These are phyloP conservation scores for Oryza coarctata DNA, from an alignment of 176 grass and related monocot species.

Conservation along the genomic window DNA sequence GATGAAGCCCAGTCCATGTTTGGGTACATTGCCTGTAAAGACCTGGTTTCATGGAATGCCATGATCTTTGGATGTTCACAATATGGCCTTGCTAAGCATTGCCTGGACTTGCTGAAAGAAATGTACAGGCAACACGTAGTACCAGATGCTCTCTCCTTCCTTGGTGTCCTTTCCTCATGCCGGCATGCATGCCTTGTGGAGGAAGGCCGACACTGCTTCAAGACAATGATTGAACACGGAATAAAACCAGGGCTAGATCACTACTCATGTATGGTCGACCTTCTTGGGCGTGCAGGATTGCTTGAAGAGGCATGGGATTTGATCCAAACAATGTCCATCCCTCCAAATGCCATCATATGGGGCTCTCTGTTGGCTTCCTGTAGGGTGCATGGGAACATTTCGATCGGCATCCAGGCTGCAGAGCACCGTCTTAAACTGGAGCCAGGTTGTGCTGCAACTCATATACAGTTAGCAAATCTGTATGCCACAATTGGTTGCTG, in stretches of 20 bases:
- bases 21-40: slow-evolving; percentile 31
- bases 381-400: slow-evolving; percentile 36
- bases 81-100: slow-evolving; percentile 53
- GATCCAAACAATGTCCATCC: slow-evolving; percentile 40
- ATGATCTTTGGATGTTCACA: slow-evolving; percentile 66
- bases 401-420: slow-evolving; percentile 43
- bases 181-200: slow-evolving; percentile 42
- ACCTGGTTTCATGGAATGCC: slow-evolving; percentile 51
- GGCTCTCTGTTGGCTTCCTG: slow-evolving; percentile 55
- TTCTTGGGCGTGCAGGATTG: slow-evolving; percentile 55
- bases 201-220: slow-evolving; percentile 32
- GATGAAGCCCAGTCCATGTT: slow-evolving; percentile 39
- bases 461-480: slow-evolving; percentile 57
- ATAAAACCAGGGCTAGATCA: slow-evolving; percentile 57
- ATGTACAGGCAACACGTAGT: slow-evolving; percentile 35
- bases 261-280: slow-evolving; percentile 70
- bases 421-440: slow-evolving; percentile 53
- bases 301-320: slow-evolving; percentile 54
- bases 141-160: slow-evolving; percentile 48
- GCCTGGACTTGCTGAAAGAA: slow-evolving; percentile 37
- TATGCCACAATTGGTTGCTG: slow-evolving; percentile 47
- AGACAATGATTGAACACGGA: slow-evolving; percentile 38
- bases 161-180: slow-evolving; percentile 45
- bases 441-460: slow-evolving; percentile 53
- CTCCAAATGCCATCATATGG: slow-evolving; percentile 57